Evolutionary conservation across 306 rosid genomes (phyloP).

Genomic region (Cucurbita ficifolia): DNA sequence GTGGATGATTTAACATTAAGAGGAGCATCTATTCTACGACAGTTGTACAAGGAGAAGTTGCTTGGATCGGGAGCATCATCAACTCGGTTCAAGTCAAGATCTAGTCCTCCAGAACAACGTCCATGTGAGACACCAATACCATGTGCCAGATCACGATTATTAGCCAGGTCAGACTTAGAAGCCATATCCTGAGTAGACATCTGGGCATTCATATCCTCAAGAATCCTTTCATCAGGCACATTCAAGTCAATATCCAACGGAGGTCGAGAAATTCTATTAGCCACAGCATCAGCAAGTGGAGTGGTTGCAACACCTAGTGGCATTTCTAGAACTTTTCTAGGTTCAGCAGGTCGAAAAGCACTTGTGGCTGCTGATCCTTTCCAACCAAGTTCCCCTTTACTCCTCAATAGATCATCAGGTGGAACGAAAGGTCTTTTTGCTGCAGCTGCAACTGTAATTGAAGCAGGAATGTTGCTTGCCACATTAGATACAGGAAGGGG

Average conservation of each 20-base stretch:
- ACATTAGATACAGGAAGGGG: conserved; percentile 33
- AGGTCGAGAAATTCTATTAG: conserved; percentile 27
- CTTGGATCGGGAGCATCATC: conserved; percentile 44
- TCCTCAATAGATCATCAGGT: conserved; percentile 46
- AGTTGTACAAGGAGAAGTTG: conserved; percentile 19
- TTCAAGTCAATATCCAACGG: conserved; percentile 55
- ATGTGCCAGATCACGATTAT: conserved; percentile 7
- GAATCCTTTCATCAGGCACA: conserved; percentile 45
- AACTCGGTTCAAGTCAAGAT: conserved; percentile 54
- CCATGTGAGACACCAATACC: conserved; percentile 15
- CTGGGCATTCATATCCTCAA: conserved; percentile 40
- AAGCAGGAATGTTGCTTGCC: conserved; percentile 28
- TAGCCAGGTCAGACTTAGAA: conserved; percentile 11
- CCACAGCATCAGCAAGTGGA: conserved; percentile 10
- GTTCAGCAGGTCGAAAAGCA: conserved; percentile 81
- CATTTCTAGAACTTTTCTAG: conserved; percentile 40
- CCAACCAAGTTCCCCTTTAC: conserved; percentile 65
- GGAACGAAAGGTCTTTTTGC: conserved; percentile 56
- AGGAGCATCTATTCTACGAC: conserved; percentile 20
- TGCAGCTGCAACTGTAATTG: conserved; percentile 56
- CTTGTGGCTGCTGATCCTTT: conserved; percentile 79
- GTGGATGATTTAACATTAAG: conserved; percentile 14
- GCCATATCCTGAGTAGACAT: conserved; percentile 5
- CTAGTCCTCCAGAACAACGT: conserved; percentile 41
- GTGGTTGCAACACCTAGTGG: conserved; percentile 12